These are phyloP conservation scores for Avena eriantha DNA, from an alignment of 176 grass and related monocot species.

Conservation along the genomic window DNA sequence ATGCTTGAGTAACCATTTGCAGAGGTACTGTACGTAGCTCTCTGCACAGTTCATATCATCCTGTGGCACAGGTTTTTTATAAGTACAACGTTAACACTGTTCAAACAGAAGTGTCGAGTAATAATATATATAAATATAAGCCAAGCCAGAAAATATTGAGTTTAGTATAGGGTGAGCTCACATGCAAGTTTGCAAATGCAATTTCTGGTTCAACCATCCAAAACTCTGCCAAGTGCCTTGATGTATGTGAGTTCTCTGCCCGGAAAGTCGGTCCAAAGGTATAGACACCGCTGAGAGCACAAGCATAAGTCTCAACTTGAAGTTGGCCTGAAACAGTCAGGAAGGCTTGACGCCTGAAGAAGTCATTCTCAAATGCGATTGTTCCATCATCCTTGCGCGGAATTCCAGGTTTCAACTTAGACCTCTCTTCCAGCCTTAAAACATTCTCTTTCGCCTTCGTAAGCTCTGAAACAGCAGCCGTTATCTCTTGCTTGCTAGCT, in stretches of 20 bases:
- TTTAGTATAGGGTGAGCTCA: slow-evolving; percentile 31
- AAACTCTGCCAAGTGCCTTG: slow-evolving; percentile 93
- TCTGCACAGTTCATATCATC: slow-evolving; percentile 97
- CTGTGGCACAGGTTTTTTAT: slow-evolving; percentile 40
- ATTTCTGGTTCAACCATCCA: slow-evolving; percentile 99
- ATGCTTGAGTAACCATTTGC: slow-evolving; percentile 88
- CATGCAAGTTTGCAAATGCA: slow-evolving; percentile 95
- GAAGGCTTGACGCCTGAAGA: slow-evolving; percentile 95
- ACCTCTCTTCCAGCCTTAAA: slow-evolving; percentile 79
- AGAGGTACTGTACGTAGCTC: slow-evolving; percentile 86
- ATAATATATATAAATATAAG: slow-evolving; percentile 14
- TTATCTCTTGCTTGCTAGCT: slow-evolving; percentile 68
- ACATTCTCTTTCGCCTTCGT: slow-evolving; percentile 70
- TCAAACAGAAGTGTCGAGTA: not conserved
- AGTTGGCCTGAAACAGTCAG: slow-evolving; percentile 93
- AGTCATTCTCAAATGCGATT: slow-evolving; percentile 75
- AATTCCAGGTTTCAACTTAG: slow-evolving; percentile 88
- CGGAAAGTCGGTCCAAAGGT: slow-evolving; percentile 98
- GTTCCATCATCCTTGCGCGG: slow-evolving; percentile 69
- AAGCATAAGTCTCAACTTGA: slow-evolving; percentile 95
- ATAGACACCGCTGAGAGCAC: slow-evolving; percentile 87
- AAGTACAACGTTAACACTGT: slow-evolving; percentile 29
- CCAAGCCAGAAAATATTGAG: not conserved
- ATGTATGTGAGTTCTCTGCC: slow-evolving; percentile 91
- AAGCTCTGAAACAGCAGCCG: slow-evolving; percentile 70